phyloP scores from a whole-genome alignment of 345 rosid genomes.

The Heritiera littoralis region DNA sequence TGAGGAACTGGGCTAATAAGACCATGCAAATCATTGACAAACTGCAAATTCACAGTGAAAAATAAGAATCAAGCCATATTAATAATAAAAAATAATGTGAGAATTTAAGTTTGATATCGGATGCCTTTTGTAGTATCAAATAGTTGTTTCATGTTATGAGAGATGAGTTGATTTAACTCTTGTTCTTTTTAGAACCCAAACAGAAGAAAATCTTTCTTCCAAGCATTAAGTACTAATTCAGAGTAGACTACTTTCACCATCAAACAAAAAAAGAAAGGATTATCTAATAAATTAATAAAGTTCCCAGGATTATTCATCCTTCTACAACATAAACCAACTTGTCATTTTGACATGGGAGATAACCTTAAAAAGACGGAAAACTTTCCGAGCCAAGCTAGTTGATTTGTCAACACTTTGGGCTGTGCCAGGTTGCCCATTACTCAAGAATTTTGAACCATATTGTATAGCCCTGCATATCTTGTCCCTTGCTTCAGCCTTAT shows the following conservation, averaged over 20 bases:
- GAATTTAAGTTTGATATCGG: slow-evolving; percentile 16
- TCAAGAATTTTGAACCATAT: slow-evolving; percentile 89
- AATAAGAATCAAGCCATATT: slow-evolving; percentile 10
- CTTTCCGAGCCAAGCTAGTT: slow-evolving; percentile 97
- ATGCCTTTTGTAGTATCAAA: background rate
- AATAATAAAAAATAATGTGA: background rate
- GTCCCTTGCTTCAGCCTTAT: slow-evolving; percentile 98
- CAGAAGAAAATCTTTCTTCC: background rate
- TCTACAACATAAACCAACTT: background rate
- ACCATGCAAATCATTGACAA: slow-evolving; percentile 85
- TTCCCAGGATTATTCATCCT: background rate
- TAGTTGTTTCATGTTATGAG: background rate
- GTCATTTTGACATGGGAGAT: background rate
- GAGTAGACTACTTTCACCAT: background rate
- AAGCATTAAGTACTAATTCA: background rate
- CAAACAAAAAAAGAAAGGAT: background rate
- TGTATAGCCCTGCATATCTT: slow-evolving; percentile 99
- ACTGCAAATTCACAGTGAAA: slow-evolving; percentile 53
- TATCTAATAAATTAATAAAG: background rate
- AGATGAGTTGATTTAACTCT: background rate
- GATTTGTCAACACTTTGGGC: slow-evolving; percentile 93
- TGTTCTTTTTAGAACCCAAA: background rate
- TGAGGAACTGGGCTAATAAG: slow-evolving; percentile 87
- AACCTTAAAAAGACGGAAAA: slow-evolving; percentile 96
- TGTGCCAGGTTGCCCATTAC: slow-evolving; percentile 88